Percentiles rank a stretch among this genome's conserved stretches.
Conservation (phyloP, 1,139 yeast genomes). For the Candida gigantensis region DNA sequence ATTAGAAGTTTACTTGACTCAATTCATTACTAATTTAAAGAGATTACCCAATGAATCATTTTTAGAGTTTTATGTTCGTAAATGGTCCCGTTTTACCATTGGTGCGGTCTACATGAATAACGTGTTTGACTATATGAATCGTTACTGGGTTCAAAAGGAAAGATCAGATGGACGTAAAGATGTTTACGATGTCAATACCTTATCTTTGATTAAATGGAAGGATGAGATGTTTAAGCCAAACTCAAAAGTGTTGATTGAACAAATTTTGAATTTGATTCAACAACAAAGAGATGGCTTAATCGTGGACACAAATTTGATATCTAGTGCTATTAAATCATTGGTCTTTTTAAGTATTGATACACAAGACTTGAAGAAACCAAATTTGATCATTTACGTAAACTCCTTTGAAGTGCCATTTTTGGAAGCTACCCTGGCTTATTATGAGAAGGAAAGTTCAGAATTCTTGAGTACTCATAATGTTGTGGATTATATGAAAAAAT, state of each 20-base stretch:
- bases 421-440: conserved; percentile 71
- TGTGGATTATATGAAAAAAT: conserved; percentile 87
- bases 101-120: conserved; percentile 94
- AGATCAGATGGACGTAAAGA: conserved; percentile 93
- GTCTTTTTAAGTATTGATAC: conserved; percentile 75
- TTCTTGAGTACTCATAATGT: conserved; percentile 76
- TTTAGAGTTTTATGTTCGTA: conserved; percentile 79
- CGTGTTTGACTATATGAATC: conserved; percentile 91
- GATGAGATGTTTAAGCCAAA: conserved; percentile 74
- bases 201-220: conserved; percentile 88
- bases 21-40: conserved; percentile 57
- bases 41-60: conserved; percentile 63
- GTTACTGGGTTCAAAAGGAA: conserved; percentile 97
- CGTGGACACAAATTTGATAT: conserved; percentile 66
- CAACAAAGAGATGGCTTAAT: conserved; percentile 79
- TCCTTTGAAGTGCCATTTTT: conserved; percentile 78
- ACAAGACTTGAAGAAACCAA: conserved; percentile 82
- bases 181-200: conserved; percentile 86
- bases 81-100: conserved; percentile 86
- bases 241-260: conserved; percentile 59
- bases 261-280: conserved; percentile 74
- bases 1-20: conserved; percentile 63
- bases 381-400: conserved; percentile 76
- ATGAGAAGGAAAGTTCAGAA: conserved; percentile 64
- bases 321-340: conserved; percentile 80